phyloP scores from a whole-genome alignment of 2,329 filamentous ascomycete genomes.

The Penicillium freii region DNA sequence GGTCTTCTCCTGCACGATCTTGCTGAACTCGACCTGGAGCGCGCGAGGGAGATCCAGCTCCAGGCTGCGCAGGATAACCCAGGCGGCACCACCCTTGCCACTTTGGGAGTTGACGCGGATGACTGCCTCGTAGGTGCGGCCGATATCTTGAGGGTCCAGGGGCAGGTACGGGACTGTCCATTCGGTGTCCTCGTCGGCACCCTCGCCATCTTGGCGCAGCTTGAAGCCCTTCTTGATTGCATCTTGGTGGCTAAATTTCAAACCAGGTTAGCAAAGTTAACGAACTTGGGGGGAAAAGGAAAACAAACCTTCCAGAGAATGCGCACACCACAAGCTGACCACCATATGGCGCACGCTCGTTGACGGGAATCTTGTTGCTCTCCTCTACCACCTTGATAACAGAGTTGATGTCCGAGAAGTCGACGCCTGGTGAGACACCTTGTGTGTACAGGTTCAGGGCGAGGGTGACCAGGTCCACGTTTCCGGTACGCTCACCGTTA shows the following conservation, averaged over 20 bases:
- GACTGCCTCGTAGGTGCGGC: constrained; percentile 94
- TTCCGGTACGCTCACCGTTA: constrained; percentile 93
- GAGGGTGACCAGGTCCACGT: constrained; percentile 90
- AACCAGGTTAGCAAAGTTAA: not conserved
- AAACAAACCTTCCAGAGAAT: constrained; percentile 7
- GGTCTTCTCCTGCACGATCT: constrained; percentile 77
- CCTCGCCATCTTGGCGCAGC: constrained; percentile 60
- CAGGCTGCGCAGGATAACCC: constrained; percentile 86
- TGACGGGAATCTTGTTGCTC: constrained; percentile 92
- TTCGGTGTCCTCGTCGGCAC: constrained; percentile 58
- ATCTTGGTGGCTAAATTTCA: constrained; percentile 71
- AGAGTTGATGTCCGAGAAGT: constrained; percentile 84
- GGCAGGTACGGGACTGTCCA: constrained; percentile 93
- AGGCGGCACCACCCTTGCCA: constrained; percentile 91
- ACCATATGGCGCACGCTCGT: constrained; percentile 84
- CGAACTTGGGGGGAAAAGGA: not conserved
- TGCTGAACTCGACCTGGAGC: constrained; percentile 86
- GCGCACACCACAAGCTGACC: constrained; percentile 46
- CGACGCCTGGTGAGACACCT: constrained; percentile 77
- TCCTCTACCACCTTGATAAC: constrained; percentile 88
- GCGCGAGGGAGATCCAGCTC: constrained; percentile 90
- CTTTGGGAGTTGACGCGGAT: constrained; percentile 97
- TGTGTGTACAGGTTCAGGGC: constrained; percentile 94
- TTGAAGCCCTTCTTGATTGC: constrained; percentile 88
- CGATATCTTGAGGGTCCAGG: constrained; percentile 88